These are phyloP conservation scores for Nicotiana paniculata DNA, from an alignment of 257 asterid genomes.

Conservation along the genomic window DNA sequence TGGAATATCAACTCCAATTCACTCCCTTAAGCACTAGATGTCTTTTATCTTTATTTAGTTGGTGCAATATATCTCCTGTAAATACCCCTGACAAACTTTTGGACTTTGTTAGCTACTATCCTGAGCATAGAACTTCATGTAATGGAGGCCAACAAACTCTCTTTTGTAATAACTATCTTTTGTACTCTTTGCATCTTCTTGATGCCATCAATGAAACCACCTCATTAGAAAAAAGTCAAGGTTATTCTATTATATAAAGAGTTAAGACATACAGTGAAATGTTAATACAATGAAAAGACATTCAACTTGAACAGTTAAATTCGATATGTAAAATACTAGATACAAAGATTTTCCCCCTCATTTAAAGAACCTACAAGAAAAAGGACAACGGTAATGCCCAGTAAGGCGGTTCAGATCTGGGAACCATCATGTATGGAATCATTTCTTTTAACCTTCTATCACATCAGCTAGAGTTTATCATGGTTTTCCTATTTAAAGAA, in stretches of 20 bases:
- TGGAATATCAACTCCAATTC: neutral
- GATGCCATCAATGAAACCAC: neutral
- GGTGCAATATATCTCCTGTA: neutral
- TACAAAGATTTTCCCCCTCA: neutral
- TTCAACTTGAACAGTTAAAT: neutral
- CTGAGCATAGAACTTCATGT: neutral
- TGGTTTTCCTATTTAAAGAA: neutral
- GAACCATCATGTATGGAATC: neutral
- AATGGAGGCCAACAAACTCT: neutral
- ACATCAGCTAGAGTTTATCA: neutral
- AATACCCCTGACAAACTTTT: neutral
- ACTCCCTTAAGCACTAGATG: neutral
- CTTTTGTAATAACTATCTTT: neutral
- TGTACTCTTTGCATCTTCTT: neutral
- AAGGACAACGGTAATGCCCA: neutral
- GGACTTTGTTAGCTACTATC: conserved; percentile 1
- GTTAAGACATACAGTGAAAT: neutral
- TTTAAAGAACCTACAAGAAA: neutral
- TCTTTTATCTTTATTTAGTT: neutral
- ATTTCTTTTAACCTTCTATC: neutral
- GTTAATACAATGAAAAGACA: conserved; percentile 1
- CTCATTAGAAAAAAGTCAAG: neutral
- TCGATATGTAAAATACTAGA: neutral
- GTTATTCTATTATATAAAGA: neutral
- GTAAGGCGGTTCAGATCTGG: neutral